phyloP scores from a whole-genome alignment of 805 yeast genomes.

The Yarrowia alimentaria region DNA sequence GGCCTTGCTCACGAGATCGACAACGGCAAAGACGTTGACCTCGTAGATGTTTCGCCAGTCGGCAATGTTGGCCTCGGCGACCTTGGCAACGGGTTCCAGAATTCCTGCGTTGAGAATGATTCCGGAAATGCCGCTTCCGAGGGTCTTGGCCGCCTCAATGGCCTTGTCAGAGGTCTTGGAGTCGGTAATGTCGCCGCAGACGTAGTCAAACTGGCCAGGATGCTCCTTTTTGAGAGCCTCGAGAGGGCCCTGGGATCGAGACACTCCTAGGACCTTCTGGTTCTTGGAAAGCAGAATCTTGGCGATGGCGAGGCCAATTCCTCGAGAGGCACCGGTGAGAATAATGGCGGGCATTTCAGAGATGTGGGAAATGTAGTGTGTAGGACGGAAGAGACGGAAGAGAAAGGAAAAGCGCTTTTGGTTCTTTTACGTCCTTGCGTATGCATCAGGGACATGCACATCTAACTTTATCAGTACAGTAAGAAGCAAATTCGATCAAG shows the following conservation, averaged over 20 bases:
- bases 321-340: constrained; percentile 47
- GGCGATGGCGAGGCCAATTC: constrained; percentile 81
- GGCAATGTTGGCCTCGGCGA: constrained; percentile 50
- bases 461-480: too few relatives aligned
- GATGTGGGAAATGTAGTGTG: not conserved
- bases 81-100: constrained; percentile 67
- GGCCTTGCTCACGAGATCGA: constrained; percentile 52
- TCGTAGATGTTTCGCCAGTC: constrained; percentile 68
- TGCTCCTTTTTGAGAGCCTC: constrained; percentile 45
- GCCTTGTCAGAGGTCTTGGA: constrained; percentile 41
- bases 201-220: constrained; percentile 35
- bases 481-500: too few relatives aligned
- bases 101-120: constrained; percentile 72
- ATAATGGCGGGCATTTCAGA: constrained; percentile 34
- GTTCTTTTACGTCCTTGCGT: too few relatives aligned
- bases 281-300: constrained; percentile 46
- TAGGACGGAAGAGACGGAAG: too few relatives aligned
- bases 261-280: constrained; percentile 62
- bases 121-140: constrained; percentile 53
- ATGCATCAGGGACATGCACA: too few relatives aligned
- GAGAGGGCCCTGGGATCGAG: constrained; percentile 59
- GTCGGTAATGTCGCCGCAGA: constrained; percentile 56
- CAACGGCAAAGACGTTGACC: constrained; percentile 74
- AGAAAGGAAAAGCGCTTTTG: too few relatives aligned
- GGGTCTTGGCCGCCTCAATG: constrained; percentile 45